Evolutionary conservation across 768 basidiomycete genomes (phyloP).

Genomic region (Cyathus striatus): DNA sequence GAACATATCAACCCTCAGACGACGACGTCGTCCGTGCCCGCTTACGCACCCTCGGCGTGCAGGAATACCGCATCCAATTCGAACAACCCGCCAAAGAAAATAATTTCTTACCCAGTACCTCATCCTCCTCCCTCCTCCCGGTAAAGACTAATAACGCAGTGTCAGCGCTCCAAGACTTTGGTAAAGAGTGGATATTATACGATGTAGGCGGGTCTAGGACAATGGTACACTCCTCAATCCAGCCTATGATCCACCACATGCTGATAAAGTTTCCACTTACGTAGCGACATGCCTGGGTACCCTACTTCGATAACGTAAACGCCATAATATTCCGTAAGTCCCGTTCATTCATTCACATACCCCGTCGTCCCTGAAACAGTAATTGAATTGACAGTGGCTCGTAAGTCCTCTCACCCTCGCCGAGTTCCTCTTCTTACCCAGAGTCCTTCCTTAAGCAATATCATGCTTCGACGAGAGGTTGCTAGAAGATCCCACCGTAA

Average conservation of each 20-base stretch:
- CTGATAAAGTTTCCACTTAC: not conserved
- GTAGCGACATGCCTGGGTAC: slow-evolving; percentile 67
- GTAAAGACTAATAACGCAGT: slow-evolving; percentile 8
- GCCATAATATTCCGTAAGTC: slow-evolving; percentile 72
- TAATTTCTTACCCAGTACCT: not conserved
- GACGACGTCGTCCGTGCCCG: slow-evolving; percentile 68
- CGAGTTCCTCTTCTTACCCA: slow-evolving; percentile 3
- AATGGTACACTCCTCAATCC: slow-evolving; percentile 25
- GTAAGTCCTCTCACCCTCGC: slow-evolving; percentile 38
- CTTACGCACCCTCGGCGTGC: slow-evolving; percentile 63
- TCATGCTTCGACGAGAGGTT: slow-evolving; percentile 42
- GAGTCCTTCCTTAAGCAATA: slow-evolving; percentile 21
- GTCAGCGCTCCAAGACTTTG: slow-evolving; percentile 19
- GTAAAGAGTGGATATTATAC: slow-evolving; percentile 59
- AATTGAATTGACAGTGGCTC: slow-evolving; percentile 37
- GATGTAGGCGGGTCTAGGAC: slow-evolving; percentile 67
- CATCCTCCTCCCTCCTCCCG: not conserved
- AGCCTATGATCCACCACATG: not conserved
- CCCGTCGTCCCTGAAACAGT: slow-evolving; percentile 1
- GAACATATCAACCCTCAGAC: slow-evolving; percentile 50
- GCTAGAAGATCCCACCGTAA: slow-evolving; percentile 56
- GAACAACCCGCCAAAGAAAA: slow-evolving; percentile 27
- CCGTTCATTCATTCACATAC: slow-evolving; percentile 20
- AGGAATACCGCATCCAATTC: slow-evolving; percentile 58
- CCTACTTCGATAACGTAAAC: slow-evolving; percentile 65